Percentiles rank a stretch among this genome's conserved stretches.
phyloP scores from a whole-genome alignment of 345 rosid species.

The Odontarrhena argentea region DNA sequence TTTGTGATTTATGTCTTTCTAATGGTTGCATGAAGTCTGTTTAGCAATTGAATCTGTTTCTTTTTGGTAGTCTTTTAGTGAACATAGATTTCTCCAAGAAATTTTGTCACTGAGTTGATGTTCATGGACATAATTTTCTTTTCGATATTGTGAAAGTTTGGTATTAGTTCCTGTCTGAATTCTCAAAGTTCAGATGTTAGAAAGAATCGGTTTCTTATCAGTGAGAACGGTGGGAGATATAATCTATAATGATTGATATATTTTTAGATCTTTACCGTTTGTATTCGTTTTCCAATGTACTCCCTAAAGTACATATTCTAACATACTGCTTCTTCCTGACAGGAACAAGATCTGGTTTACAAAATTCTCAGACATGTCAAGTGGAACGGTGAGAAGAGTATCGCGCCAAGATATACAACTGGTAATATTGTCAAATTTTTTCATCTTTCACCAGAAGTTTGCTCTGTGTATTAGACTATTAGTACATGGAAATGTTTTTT shows the following conservation, averaged over 20 bases:
- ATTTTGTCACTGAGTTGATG: not conserved
- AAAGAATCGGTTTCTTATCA: constrained; percentile 7
- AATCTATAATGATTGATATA: not conserved
- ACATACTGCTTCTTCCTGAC: constrained; percentile 19
- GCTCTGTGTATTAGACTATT: too few relatives aligned
- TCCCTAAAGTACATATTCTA: not conserved
- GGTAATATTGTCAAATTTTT: constrained; percentile 44
- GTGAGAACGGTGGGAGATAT: not conserved
- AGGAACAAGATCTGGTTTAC: constrained; percentile 36
- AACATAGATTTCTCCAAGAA: too few relatives aligned
- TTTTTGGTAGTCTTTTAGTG: not conserved
- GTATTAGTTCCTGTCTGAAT: not conserved
- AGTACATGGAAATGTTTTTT: too few relatives aligned
- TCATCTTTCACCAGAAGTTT: too few relatives aligned
- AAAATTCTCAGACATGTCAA: constrained; percentile 55
- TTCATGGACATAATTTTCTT: not conserved
- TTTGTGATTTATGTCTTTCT: not conserved
- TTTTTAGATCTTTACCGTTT: not conserved
- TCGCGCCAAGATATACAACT: constrained; percentile 87
- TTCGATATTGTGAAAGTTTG: not conserved
- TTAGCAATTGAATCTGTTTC: not conserved
- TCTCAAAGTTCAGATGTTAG: not conserved
- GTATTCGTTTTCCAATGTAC: not conserved
- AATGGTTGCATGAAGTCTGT: constrained; percentile 10
- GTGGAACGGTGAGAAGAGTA: constrained; percentile 73